Base-by-base conservation (phyloP, 768 basidiomycete species). In the Mycena galopus region DNA sequence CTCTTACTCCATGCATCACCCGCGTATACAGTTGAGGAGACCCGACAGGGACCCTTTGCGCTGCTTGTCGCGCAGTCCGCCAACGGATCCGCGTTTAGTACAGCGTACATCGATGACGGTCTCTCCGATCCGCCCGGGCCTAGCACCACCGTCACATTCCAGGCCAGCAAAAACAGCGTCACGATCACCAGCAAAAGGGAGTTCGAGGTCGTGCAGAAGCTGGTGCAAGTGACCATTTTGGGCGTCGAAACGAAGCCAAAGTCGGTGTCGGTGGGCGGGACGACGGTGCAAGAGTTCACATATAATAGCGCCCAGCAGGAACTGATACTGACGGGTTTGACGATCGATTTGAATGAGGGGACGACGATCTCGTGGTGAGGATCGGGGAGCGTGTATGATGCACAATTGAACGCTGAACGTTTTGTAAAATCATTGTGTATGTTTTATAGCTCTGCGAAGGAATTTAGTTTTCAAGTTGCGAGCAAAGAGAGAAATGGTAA, bases 91-190 rank as follows among this genome's bases (percentile, higher is more conserved):
- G 92, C 93, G 0, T 86, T 83, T 57, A 93, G 93, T 0, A 82
- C 85, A 29, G 90, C 90, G 0, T 92, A 91, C 77, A 75, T 94
- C 23, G 94, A 94, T 77, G 94, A 94, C 75, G 94, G 93, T 17
- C 84, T 89, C 51, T 90, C 85, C 76, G 77, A 86, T 69, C 89
- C 89, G 25, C 89, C 90, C 21, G 86, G 87, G n/a, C 84, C 86
- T 8, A 86, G 82, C 77, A 86, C 84, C 67, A 86, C 77, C 10
- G 77, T 93, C 66, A 84, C 75, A 1, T 88, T 93, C 78, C 65
- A 73, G 1, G 87, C 84, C 17, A 69, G 73, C 3, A 74, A 75
- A 16, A 79, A 82, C 14, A 64, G 78, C 59, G 71, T 94, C 30
- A 63, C 65, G 0, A 83, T 92, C 37, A 72, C 71, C 37, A 82